Evolutionary conservation across 148 eudicot species (phyloP).

Genomic region (Camellia lanceoleosa): DNA sequence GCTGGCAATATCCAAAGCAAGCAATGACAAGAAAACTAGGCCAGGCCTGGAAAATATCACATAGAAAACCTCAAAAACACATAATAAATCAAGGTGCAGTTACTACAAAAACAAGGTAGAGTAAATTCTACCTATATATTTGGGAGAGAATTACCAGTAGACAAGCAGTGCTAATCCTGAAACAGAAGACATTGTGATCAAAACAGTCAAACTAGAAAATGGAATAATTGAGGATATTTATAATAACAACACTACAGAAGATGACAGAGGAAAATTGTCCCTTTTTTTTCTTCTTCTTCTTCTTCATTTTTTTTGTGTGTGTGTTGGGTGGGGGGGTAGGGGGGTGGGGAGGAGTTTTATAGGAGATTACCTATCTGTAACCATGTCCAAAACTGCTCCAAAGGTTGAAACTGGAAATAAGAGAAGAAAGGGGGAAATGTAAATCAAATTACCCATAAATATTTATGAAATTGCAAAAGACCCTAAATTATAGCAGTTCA

Average conservation of each 20-base stretch:
- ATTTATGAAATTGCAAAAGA: background rate
- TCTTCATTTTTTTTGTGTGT: background rate
- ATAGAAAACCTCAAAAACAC: slow-evolving; percentile 18
- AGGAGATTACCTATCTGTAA: slow-evolving; percentile 68
- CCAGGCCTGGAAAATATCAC: slow-evolving; percentile 63
- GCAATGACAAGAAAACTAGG: slow-evolving; percentile 72
- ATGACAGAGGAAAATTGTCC: background rate
- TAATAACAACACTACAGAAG: background rate
- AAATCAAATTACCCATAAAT: slow-evolving; percentile 3
- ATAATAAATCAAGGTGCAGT: background rate
- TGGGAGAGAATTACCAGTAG: slow-evolving; percentile 87
- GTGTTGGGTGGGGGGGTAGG: too few species aligned
- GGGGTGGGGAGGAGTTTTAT: too few species aligned
- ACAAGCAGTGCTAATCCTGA: slow-evolving; percentile 98
- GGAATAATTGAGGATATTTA: background rate
- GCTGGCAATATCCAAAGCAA: slow-evolving; percentile 92
- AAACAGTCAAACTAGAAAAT: background rate
- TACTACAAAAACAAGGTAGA: background rate
- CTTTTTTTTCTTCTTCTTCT: too few species aligned
- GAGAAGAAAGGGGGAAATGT: slow-evolving; percentile 9
- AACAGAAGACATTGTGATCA: slow-evolving; percentile 15
- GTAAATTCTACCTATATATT: slow-evolving; percentile 64
- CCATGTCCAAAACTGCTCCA: slow-evolving; percentile 97
- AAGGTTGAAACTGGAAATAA: slow-evolving; percentile 66
- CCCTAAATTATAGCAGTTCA: background rate